phyloP scores from a whole-genome alignment of 2,329 filamentous ascomycete species.

The Aureobasidium vineae region DNA sequence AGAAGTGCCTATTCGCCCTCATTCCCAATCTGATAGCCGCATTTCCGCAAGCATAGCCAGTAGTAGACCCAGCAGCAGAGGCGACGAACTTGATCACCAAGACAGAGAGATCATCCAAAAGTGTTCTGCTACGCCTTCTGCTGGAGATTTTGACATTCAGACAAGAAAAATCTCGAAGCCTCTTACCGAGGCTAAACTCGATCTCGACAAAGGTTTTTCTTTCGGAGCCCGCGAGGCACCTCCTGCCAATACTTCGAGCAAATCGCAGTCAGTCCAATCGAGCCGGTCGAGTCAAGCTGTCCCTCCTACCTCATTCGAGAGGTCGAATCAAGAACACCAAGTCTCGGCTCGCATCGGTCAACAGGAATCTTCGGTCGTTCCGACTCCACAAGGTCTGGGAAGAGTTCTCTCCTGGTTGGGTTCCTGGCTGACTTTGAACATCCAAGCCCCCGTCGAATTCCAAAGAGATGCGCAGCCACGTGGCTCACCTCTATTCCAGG shows the following conservation, averaged over 20 bases:
- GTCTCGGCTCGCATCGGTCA: background rate
- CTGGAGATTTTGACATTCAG: background rate
- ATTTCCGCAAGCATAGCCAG: background rate
- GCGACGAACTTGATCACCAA: background rate
- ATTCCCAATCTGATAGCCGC: background rate
- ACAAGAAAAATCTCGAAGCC: background rate
- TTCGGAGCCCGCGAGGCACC: background rate
- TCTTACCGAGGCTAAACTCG: background rate
- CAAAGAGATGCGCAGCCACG: background rate
- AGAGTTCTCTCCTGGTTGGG: conserved; percentile 3
- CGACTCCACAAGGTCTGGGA: background rate
- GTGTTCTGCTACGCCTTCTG: background rate
- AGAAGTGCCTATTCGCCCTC: background rate
- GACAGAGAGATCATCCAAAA: background rate
- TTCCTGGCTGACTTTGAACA: conserved; percentile 16
- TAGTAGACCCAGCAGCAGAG: conserved; percentile 17
- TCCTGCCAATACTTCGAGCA: background rate
- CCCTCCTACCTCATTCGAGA: background rate
- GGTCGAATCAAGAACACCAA: conserved; percentile 18
- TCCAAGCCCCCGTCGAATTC: background rate
- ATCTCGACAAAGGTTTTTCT: background rate
- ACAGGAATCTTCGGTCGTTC: background rate
- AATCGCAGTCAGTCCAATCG: background rate
- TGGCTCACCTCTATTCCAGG: background rate
- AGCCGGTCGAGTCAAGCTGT: background rate